Percentiles rank a stretch among this genome's conserved stretches.
Evolutionary conservation across 2,329 filamentous ascomycete genomes (phyloP).

Genomic region (Diaporthe humulicola): DNA sequence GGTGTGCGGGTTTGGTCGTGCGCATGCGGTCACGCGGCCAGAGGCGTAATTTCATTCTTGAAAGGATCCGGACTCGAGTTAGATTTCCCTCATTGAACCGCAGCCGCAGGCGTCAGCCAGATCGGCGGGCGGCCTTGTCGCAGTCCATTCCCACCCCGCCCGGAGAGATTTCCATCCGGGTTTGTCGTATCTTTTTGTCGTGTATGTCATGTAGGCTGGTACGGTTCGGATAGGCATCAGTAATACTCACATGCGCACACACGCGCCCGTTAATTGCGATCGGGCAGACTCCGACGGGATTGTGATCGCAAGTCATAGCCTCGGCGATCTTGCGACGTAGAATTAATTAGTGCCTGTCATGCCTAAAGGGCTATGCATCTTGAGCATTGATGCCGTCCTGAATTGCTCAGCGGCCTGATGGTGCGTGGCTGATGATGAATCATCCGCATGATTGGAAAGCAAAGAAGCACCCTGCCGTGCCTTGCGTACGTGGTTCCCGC

Average conservation of each 20-base stretch:
- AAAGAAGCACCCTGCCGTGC: not conserved
- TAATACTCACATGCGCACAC: not conserved
- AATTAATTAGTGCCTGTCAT: slow-evolving; percentile 1
- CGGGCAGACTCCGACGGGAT: slow-evolving; percentile 27
- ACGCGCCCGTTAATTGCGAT: not conserved
- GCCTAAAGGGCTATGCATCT: not conserved
- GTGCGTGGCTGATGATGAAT: slow-evolving; percentile 25
- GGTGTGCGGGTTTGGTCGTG: slow-evolving; percentile 5
- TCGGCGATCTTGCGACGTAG: slow-evolving; percentile 23
- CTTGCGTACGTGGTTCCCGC: not conserved
- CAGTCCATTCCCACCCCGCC: not conserved
- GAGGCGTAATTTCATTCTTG: slow-evolving; percentile 8
- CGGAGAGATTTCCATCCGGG: slow-evolving; percentile 20
- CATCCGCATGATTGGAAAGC: slow-evolving; percentile 24
- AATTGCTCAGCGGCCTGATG: not conserved
- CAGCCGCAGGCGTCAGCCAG: slow-evolving; percentile 27
- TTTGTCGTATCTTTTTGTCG: not conserved
- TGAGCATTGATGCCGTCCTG: not conserved
- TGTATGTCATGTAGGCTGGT: not conserved
- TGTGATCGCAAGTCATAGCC: slow-evolving; percentile 17
- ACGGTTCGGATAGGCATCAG: not conserved
- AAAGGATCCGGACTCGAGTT: slow-evolving; percentile 10
- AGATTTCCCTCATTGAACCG: slow-evolving; percentile 18
- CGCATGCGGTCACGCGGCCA: slow-evolving; percentile 13
- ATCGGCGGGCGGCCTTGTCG: slow-evolving; percentile 7